Evolutionary conservation across 2,329 filamentous ascomycete species (phyloP), one percentile per base, ranked within the genome.

Genomic region (Mycocentrospora acerina): DNA sequence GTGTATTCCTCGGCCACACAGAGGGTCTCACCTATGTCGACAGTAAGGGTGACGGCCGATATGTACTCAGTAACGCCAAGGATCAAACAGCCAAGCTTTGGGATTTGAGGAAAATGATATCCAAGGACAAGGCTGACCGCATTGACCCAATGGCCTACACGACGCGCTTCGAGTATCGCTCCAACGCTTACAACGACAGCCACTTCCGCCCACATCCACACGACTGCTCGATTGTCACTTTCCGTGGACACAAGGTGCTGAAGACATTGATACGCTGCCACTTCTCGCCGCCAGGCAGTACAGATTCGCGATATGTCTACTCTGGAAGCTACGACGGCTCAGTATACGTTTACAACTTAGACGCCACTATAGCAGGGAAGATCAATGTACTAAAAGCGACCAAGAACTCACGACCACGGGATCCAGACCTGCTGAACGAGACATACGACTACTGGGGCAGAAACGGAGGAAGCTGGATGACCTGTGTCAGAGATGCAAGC

Each of bases 81-180:
- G 93, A 98, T 61, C 93, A 97, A 67, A 91, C 85, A 28, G 95
- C 95, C 81, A 97, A 97, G 69, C 77, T 98, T 0, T 98, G 93
- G 93, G 93, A 98, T 65, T 66, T 96, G 39, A 79, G 91, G 35
- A 94, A 88, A 76, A 91, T 90, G 77, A 87, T 93, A 75, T 82
- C 82, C 4, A 85, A 85, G 1, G 77, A 83, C 24, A 72, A 76
- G 35, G 86, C 81, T 42, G 73, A 76, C 30, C 68, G 73, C 22
- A 70, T 82, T 36, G 74, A 82, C 44, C 75, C 79, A 4, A 69
- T 73, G n/a, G 68, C 73, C 27, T 74, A 79, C 55, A 80, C 78
- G 1, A 80, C 77, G 29, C 74, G 78, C 44, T 91, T 88, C 59
- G 88, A 93, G 64, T 93, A 91, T 65, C 81, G 88, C 11, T 82